Percentiles rank a stretch among this genome's conserved stretches.
Conservation (phyloP, 345 rosid species). For the Moringa oleifera region DNA sequence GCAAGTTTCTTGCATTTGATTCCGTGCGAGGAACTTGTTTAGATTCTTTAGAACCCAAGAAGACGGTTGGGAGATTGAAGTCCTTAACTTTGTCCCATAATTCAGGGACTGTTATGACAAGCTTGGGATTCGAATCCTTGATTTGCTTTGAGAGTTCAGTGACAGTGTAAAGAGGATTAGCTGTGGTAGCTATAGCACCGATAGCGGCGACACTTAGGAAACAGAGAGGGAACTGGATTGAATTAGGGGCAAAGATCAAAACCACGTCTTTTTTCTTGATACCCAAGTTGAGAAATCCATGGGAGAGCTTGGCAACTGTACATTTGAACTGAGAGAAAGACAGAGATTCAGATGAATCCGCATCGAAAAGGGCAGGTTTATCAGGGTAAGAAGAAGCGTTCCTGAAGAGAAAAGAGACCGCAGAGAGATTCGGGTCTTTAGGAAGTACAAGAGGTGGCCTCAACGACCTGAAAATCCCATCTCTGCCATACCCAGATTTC, state of each 20-base stretch:
- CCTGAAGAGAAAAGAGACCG: conserved; percentile 57
- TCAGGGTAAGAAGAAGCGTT: conserved; percentile 48
- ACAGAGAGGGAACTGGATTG: conserved; percentile 65
- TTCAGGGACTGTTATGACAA: conserved; percentile 53
- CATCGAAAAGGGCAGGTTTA: conserved; percentile 65
- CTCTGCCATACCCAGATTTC: conserved; percentile 71
- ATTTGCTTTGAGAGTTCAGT: conserved; percentile 63
- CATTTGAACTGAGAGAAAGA: conserved; percentile 63
- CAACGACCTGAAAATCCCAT: conserved; percentile 71
- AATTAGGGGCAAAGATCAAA: conserved; percentile 72
- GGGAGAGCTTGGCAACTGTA: conserved; percentile 48
- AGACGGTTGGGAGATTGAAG: conserved; percentile 52
- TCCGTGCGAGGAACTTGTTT: conserved; percentile 6
- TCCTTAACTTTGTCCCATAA: conserved; percentile 55
- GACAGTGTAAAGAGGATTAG: conserved; percentile 65
- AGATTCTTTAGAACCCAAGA: conserved; percentile 39
- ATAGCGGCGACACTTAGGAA: conserved; percentile 60
- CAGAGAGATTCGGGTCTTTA: conserved; percentile 52
- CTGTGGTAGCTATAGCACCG: conserved; percentile 75
- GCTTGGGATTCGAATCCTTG: conserved; percentile 62
- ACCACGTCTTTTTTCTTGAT: conserved; percentile 61
- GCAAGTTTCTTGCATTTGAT: conserved; percentile 24
- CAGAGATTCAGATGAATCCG: conserved; percentile 46
- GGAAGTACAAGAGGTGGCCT: conserved; percentile 56
- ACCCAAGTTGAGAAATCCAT: conserved; percentile 62